phyloP scores from a whole-genome alignment of 2,329 filamentous ascomycete species.

The Pseudopyricularia javanii region DNA sequence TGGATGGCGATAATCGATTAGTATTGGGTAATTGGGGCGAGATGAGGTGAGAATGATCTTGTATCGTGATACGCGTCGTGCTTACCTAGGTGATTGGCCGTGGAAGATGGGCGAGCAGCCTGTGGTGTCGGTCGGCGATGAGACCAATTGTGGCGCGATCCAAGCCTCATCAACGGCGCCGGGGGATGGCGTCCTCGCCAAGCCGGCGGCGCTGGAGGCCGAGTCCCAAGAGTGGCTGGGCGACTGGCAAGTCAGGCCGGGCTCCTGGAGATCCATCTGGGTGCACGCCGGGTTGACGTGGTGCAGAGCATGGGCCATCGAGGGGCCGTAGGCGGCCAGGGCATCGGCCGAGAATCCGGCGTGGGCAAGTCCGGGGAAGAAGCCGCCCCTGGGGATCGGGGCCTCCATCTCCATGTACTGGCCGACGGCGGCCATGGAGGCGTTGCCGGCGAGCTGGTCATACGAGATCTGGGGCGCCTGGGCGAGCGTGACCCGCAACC shows the following conservation, averaged over 20 bases:
- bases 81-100: slow-evolving; percentile 42
- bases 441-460: slow-evolving; percentile 41
- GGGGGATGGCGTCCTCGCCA: slow-evolving; percentile 38
- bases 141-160: slow-evolving; percentile 18
- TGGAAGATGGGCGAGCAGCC: slow-evolving; percentile 36
- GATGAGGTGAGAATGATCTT: too few relatives aligned
- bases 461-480: slow-evolving; percentile 35
- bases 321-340: slow-evolving; percentile 24
- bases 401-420: slow-evolving; percentile 13
- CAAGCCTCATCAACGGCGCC: slow-evolving; percentile 36
- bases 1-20: slow-evolving; percentile 9
- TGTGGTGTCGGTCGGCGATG: slow-evolving; percentile 30
- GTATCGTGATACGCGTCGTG: slow-evolving; percentile 4
- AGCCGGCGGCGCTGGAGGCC: slow-evolving; percentile 34
- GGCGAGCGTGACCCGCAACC: slow-evolving; percentile 33
- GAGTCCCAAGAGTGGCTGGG: slow-evolving; percentile 39
- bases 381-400: slow-evolving; percentile 15
- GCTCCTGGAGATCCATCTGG: slow-evolving; percentile 40
- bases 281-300: slow-evolving; percentile 38
- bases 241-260: slow-evolving; percentile 33
- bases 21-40: neutral
- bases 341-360: slow-evolving; percentile 30
- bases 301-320: slow-evolving; percentile 29
- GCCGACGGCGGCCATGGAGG: slow-evolving; percentile 13
- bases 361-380: slow-evolving; percentile 30